A percentile compares a stretch with the other conserved stretches of the same genome.
Conservation (phyloP, 139 green algal genomes). For the Chlamydomonas applanata region DNA sequence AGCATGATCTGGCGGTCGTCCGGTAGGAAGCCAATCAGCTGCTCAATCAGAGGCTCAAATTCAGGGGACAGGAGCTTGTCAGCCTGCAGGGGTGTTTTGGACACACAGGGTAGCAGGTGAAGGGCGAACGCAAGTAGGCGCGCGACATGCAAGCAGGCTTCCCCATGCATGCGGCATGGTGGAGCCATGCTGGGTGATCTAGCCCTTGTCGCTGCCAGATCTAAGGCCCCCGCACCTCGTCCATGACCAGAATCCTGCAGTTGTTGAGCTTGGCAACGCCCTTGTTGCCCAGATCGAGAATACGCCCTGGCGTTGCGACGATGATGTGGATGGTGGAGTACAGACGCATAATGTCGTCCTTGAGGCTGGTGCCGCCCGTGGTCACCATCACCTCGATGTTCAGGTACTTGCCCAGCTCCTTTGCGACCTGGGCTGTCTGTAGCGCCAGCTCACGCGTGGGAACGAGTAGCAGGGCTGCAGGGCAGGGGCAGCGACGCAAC, state of each 20-base stretch:
- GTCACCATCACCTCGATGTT: slow-evolving; percentile 90
- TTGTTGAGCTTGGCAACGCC: slow-evolving; percentile 87
- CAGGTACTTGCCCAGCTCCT: slow-evolving; percentile 97
- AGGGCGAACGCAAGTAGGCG: not conserved
- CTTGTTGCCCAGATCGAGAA: slow-evolving; percentile 96
- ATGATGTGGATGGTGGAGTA: slow-evolving; percentile 80
- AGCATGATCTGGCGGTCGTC: slow-evolving; percentile 93
- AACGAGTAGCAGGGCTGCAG: slow-evolving; percentile 92
- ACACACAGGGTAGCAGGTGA: not conserved
- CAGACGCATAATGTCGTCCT: slow-evolving; percentile 99
- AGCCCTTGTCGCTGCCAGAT: not conserved
- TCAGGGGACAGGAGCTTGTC: slow-evolving; percentile 76
- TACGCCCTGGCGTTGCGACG: slow-evolving; percentile 95
- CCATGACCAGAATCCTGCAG: slow-evolving; percentile 91
- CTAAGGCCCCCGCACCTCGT: slow-evolving; percentile 75
- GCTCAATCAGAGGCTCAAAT: slow-evolving; percentile 95
- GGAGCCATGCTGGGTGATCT: not conserved
- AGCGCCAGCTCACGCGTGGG: slow-evolving; percentile 97
- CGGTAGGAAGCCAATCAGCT: slow-evolving; percentile 87
- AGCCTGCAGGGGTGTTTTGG: slow-evolving; percentile 15
- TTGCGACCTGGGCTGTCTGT: slow-evolving; percentile 95
- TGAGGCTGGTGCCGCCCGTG: slow-evolving; percentile 93
- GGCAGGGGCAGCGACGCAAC: not conserved
- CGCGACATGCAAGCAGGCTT: not conserved
- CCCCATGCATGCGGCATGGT: not conserved